Evolutionary conservation across 495 filamentous ascomycete species (phyloP).

Genomic region (Usnea hakonensis): DNA sequence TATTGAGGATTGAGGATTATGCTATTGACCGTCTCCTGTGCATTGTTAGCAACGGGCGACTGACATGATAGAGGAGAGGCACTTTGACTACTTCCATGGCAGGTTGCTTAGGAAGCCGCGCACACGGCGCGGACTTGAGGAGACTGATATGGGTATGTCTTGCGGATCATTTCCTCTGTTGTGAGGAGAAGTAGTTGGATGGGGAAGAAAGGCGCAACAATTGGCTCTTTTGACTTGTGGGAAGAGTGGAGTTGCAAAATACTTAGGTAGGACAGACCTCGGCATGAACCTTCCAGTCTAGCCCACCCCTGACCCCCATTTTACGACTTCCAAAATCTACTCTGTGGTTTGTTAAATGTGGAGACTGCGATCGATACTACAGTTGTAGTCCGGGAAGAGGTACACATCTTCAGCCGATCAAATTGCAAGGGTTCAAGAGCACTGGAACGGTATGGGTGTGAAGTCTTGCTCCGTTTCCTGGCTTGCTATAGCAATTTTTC

Average conservation of each 20-base stretch:
- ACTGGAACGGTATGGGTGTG: background rate
- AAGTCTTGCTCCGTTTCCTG: background rate
- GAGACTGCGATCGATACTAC: background rate
- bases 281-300: too few relatives aligned
- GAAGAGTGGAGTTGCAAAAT: background rate
- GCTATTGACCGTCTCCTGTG: conserved; percentile 35
- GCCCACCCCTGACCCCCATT: background rate
- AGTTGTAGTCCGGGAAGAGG: background rate
- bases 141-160: background rate
- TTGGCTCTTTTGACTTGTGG: background rate
- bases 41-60: background rate
- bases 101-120: conserved; percentile 3
- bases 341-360: too few relatives aligned
- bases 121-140: background rate
- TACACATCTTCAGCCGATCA: background rate
- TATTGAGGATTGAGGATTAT: conserved; percentile 75
- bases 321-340: too few relatives aligned
- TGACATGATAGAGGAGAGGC: background rate
- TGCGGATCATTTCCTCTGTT: conserved; percentile 2
- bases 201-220: background rate
- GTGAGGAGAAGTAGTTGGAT: background rate
- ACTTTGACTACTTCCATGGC: conserved; percentile 20
- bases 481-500: background rate
- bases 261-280: background rate
- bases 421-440: background rate